Base-by-base conservation (phyloP, 1,284 basidiomycete species). In the Acaromyces ingoldii region DNA sequence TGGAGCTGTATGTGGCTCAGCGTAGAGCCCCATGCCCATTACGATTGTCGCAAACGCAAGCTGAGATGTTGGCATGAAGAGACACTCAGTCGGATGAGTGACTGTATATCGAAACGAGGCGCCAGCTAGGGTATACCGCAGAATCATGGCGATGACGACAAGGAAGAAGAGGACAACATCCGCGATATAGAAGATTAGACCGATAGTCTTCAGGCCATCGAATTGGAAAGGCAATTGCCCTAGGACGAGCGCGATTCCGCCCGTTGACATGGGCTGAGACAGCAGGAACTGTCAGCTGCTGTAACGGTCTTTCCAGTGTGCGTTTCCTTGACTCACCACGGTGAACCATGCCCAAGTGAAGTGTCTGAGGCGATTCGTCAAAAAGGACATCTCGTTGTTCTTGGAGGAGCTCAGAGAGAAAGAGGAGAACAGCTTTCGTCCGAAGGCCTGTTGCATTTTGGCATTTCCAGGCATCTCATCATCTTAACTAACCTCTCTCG, bases 41-140 rank as follows among this genome's bases (percentile, higher is more conserved):
- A 60, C 51, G 13, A 55, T 17, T 13, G 60, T 63, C 0, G 60
- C 60, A 19, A 28, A 45, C 7, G 58, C 57, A 2, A 63, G 46
- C 1, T 56, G 30, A 1, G 42, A 26, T 0, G 60, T 60, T 11
- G 54, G 58, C 19, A 63, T n/a, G 47, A 63, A 63, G 33, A 56
- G 43, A 39, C 51, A 49, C 25, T 63, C 60, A 50, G 55, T 51
- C 10, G 60, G 60, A 31, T 63, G 56, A 4, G 28, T 11, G 9
- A 63, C 44, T 0, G 58, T 55, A 25, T 46, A 53, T 3, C 13
- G 0, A 2, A 62, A 4, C 2, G 38, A 25, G 0, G 53, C 57
- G 0, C 25, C 43, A 1, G 51, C 53, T 3, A 25, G 22, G 22
- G 46, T 37, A 37, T 38, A 60, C 10, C 60, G 53, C 5, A 51